phyloP scores from a whole-genome alignment of 1,139 yeast species.

The Petasospora rhodanensis region DNA sequence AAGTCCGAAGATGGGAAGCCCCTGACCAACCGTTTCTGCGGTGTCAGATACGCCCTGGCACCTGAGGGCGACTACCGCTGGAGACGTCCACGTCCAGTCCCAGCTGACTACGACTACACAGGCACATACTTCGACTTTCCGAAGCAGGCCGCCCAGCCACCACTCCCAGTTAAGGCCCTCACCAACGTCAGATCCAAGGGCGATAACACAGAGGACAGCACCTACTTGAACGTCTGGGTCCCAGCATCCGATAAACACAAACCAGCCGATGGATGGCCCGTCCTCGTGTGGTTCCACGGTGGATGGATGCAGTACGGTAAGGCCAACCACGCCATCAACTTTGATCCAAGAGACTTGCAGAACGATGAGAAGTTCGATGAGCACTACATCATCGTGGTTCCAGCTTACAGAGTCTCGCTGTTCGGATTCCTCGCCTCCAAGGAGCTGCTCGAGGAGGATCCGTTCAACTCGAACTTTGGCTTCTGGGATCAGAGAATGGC shows the following conservation, averaged over 20 bases:
- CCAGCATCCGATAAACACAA: constrained; percentile 11
- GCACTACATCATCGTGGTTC: constrained; percentile 34
- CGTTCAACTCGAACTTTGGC: constrained; percentile 33
- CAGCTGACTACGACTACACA: constrained; percentile 33
- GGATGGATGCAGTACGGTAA: constrained; percentile 38
- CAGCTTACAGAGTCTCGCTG: constrained; percentile 37
- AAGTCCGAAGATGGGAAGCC: constrained; percentile 11
- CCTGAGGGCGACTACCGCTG: constrained; percentile 26
- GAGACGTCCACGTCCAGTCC: constrained; percentile 28
- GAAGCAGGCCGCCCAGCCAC: constrained; percentile 35
- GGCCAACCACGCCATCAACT: constrained; percentile 22
- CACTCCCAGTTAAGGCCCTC: constrained; percentile 26
- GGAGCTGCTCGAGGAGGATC: constrained; percentile 15
- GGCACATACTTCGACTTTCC: constrained; percentile 33
- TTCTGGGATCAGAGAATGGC: constrained; percentile 40
- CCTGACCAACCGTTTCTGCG: constrained; percentile 10
- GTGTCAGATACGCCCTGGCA: constrained; percentile 16
- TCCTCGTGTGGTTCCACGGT: constrained; percentile 37
- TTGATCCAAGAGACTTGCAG: constrained; percentile 15
- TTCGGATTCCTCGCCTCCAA: constrained; percentile 35
- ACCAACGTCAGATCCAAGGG: constrained; percentile 17
- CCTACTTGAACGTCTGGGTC: constrained; percentile 10
- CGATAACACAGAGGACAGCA: constrained; percentile 9
- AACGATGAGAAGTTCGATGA: constrained; percentile 15
- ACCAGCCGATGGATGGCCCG: constrained; percentile 27